Conservation (phyloP, 164 flowering plant genomes). For the Hamamelis virginiana region DNA sequence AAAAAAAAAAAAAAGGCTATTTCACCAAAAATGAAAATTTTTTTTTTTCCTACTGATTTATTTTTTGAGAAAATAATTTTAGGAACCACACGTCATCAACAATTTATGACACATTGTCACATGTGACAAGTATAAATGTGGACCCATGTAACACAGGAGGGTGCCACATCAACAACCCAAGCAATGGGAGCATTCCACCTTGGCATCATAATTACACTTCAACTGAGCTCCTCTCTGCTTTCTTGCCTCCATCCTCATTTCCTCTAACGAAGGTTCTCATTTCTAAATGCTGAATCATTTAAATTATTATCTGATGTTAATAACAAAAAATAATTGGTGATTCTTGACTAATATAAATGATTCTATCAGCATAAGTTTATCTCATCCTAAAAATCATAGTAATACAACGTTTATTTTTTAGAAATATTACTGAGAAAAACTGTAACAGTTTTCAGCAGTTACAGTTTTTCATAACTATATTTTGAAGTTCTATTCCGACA, state of each 20-base stretch:
- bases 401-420: too few relatives aligned
- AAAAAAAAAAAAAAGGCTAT: too few relatives aligned
- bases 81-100: constrained; percentile 29
- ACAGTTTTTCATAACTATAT: too few relatives aligned
- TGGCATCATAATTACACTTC: constrained; percentile 41
- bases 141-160: constrained; percentile 30
- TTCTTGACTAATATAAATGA: too few relatives aligned
- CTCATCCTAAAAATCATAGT: too few relatives aligned
- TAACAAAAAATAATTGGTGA: too few relatives aligned
- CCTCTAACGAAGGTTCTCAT: constrained; percentile 25
- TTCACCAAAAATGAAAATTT: too few relatives aligned
- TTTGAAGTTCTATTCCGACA: too few relatives aligned
- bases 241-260: constrained; percentile 27
- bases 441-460: too few relatives aligned
- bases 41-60: not conserved
- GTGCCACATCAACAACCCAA: constrained; percentile 31
- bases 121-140: constrained; percentile 25
- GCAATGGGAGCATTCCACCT: constrained; percentile 23
- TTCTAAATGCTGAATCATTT: not conserved
- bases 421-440: too few relatives aligned
- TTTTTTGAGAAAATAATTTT: not conserved
- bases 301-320: too few relatives aligned
- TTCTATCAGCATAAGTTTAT: too few relatives aligned
- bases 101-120: constrained; percentile 27
- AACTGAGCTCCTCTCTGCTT: constrained; percentile 35